phyloP scores from a whole-genome alignment of 2,329 filamentous ascomycete species.

The Fusarium sp. region DNA sequence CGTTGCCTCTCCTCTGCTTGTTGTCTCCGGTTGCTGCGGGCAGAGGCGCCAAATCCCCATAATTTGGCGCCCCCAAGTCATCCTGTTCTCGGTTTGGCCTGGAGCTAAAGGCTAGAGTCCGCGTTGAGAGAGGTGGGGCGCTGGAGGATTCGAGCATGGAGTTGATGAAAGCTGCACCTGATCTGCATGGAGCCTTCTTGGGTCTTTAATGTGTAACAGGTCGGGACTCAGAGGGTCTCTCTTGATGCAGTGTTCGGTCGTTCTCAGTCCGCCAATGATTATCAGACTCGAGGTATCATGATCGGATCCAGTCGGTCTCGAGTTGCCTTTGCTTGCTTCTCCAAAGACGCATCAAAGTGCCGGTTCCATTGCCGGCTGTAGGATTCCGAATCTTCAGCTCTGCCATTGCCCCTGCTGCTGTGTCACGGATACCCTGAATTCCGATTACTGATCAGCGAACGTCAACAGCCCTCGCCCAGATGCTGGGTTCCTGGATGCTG shows the following conservation, averaged over 20 bases:
- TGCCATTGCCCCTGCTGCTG: slow-evolving; percentile 4
- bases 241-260: not conserved
- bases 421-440: slow-evolving; percentile 14
- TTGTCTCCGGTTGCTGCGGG: slow-evolving; percentile 11
- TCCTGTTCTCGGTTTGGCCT: slow-evolving; percentile 8
- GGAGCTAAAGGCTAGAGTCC: slow-evolving; percentile 1
- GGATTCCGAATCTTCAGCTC: slow-evolving; percentile 11
- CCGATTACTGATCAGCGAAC: slow-evolving; percentile 25
- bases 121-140: slow-evolving; percentile 9
- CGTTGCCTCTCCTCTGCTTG: slow-evolving; percentile 14
- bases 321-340: not conserved
- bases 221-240: not conserved
- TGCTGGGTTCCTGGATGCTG: slow-evolving; percentile 6
- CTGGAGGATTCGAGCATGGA: slow-evolving; percentile 10
- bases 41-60: slow-evolving; percentile 13
- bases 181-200: slow-evolving; percentile 21
- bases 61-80: slow-evolving; percentile 3
- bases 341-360: not conserved
- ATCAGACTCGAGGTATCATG: not conserved
- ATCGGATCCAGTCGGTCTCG: not conserved
- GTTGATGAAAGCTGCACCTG: slow-evolving; percentile 21
- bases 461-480: slow-evolving; percentile 8
- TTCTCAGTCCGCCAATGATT: slow-evolving; percentile 14
- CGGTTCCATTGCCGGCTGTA: not conserved
- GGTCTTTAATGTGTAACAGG: slow-evolving; percentile 6